phyloP scores from a whole-genome alignment of 2,329 filamentous ascomycete genomes.

The Dothideomycetes sp. region DNA sequence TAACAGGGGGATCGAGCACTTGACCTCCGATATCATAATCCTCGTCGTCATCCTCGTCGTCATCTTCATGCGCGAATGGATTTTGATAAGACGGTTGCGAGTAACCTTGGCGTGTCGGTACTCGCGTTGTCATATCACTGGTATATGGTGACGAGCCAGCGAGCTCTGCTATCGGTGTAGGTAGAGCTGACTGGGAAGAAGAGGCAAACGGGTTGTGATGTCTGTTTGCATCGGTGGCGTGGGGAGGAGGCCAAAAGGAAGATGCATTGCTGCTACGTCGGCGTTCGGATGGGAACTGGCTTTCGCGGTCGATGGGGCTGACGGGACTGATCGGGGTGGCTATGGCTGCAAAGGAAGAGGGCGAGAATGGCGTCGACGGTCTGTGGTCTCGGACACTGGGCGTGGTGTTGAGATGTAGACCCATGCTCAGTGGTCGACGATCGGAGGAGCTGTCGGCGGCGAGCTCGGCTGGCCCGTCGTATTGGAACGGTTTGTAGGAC shows the following conservation, averaged over 20 bases:
- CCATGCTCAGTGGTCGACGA: not conserved
- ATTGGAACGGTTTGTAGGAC: not conserved
- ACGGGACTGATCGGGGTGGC: constrained; percentile 1
- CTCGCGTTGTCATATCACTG: no score
- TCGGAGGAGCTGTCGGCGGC: constrained; percentile 6
- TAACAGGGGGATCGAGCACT: constrained; percentile 8
- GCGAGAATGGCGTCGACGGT: constrained; percentile 7
- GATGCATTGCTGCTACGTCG: constrained; percentile 1
- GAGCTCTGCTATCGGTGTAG: not conserved
- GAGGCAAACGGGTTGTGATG: not conserved
- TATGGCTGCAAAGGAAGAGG: not conserved
- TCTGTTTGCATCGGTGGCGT: constrained; percentile 2
- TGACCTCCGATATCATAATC: not conserved
- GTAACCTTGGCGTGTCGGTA: constrained; percentile 3
- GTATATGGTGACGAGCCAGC: not conserved
- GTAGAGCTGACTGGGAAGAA: not conserved
- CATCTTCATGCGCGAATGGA: constrained; percentile 12
- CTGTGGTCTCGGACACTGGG: no score
- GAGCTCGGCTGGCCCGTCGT: constrained; percentile 5
- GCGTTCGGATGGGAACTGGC: no score
- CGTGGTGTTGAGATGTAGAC: not conserved
- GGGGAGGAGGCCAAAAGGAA: constrained; percentile 7
- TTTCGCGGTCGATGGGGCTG: constrained; percentile 4
- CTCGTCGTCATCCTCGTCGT: constrained; percentile 9
- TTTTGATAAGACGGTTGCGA: constrained; percentile 11